These are phyloP conservation scores for Ajuga reptans DNA, from an alignment of 305 asterid species.

Conservation along the genomic window DNA sequence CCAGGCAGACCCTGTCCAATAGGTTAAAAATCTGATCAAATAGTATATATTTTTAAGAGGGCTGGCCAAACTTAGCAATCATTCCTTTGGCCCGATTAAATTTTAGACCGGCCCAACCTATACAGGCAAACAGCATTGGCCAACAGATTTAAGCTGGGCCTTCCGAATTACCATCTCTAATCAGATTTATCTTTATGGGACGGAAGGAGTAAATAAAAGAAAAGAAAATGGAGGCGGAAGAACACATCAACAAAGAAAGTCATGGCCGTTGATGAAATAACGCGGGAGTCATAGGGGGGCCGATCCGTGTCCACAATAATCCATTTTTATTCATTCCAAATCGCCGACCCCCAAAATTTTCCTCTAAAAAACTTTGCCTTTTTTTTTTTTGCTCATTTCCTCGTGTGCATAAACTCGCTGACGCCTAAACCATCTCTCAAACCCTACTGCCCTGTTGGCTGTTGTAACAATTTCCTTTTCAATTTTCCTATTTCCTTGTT, in stretches of 20 bases:
- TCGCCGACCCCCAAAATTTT: neutral
- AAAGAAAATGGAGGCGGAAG: neutral
- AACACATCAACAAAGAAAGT: neutral
- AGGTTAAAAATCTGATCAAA: no score
- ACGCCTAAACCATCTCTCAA: slow-evolving; percentile 23
- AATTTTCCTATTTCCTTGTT: neutral
- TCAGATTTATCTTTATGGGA: no score
- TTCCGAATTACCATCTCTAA: no score
- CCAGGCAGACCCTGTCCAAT: no score
- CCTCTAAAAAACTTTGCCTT: neutral
- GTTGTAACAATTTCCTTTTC: no score
- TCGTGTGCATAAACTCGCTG: neutral
- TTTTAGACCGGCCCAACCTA: no score
- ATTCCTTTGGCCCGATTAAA: no score
- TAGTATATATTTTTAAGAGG: no score
- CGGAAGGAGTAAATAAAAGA: neutral
- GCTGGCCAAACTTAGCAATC: no score
- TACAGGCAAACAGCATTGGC: no score
- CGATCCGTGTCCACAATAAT: slow-evolving; percentile 14
- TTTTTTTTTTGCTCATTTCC: neutral
- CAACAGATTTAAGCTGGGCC: no score
- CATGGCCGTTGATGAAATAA: slow-evolving; percentile 26
- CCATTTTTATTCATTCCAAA: neutral
- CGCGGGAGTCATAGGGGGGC: slow-evolving; percentile 35
- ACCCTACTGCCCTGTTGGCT: slow-evolving; percentile 29